These are phyloP conservation scores for Theileria annulata DNA, from an alignment of 169 alveolate genomes.

Conservation along the genomic window DNA sequence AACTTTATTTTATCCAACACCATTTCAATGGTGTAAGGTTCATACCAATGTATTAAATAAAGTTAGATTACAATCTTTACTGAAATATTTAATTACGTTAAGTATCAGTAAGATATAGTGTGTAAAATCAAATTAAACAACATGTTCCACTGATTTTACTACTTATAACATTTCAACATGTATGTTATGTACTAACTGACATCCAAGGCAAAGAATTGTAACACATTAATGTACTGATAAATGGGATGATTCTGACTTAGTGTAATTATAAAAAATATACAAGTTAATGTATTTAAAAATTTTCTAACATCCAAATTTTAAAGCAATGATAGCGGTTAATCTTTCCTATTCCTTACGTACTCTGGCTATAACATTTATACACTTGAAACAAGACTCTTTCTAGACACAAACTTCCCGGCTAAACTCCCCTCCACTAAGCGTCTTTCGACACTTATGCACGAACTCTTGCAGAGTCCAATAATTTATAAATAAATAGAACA, in stretches of 20 bases:
- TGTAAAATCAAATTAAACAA: constrained; percentile 14
- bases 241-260: constrained; percentile 19
- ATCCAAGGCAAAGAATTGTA: constrained; percentile 24
- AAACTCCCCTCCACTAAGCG: constrained; percentile 9
- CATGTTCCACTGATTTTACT: constrained; percentile 13
- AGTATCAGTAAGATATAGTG: constrained; percentile 16
- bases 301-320: constrained; percentile 10
- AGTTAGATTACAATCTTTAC: constrained; percentile 15
- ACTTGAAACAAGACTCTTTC: constrained; percentile 13
- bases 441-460: no score
- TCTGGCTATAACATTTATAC: constrained; percentile 4
- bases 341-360: constrained; percentile 40
- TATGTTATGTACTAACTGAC: constrained; percentile 6
- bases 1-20: constrained; percentile 14
- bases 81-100: constrained; percentile 7
- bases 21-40: constrained; percentile 12
- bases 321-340: constrained; percentile 27
- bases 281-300: constrained; percentile 9
- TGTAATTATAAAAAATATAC: constrained; percentile 8
- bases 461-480: no score
- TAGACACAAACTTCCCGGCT: constrained; percentile 31
- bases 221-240: constrained; percentile 14
- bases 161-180: constrained; percentile 12
- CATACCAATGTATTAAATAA: constrained; percentile 9
- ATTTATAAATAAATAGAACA: no score